These are phyloP conservation scores for Elongisporangium prolatum DNA, from an alignment of 352 stramenopile genomes.

Conservation along the genomic window DNA sequence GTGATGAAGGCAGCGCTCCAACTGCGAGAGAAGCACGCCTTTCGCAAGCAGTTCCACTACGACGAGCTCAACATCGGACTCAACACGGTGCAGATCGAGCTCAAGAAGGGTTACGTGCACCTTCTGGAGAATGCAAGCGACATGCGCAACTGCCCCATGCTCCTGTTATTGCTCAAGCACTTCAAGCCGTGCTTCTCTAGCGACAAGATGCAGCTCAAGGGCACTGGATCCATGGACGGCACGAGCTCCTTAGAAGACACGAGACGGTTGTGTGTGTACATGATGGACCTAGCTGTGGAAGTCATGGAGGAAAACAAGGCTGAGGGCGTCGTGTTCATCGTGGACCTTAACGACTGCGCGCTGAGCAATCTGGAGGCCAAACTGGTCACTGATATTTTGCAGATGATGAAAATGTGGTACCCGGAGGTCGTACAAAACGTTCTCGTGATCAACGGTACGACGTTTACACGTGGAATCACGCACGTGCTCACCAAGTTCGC, in stretches of 20 bases:
- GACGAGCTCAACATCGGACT: conserved; percentile 61
- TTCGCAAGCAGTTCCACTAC: conserved; percentile 37
- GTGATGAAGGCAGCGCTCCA: conserved; percentile 69
- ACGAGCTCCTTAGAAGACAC: conserved; percentile 68
- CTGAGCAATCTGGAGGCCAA: conserved; percentile 51
- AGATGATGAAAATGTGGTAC: conserved; percentile 58
- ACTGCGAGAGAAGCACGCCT: conserved; percentile 62
- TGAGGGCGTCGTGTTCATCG: conserved; percentile 60
- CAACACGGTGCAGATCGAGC: conserved; percentile 49
- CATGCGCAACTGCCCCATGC: conserved; percentile 39
- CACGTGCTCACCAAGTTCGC: conserved; percentile 47
- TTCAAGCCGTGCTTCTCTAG: conserved; percentile 58
- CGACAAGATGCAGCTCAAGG: conserved; percentile 58
- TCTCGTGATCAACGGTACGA: conserved; percentile 59
- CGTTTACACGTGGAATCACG: conserved; percentile 47
- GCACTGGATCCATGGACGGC: conserved; percentile 41
- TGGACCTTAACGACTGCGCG: conserved; percentile 51
- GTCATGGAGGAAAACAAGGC: conserved; percentile 62
- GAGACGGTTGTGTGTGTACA: conserved; percentile 60
- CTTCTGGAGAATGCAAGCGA: conserved; percentile 55
- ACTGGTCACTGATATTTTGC: conserved; percentile 60
- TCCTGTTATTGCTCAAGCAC: conserved; percentile 55
- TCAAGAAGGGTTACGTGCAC: conserved; percentile 75
- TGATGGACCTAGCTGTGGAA: conserved; percentile 72
- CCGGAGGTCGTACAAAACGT: conserved; percentile 55